Conservation (phyloP, 2,329 filamentous ascomycete genomes). For the Xylariaceae sp. region DNA sequence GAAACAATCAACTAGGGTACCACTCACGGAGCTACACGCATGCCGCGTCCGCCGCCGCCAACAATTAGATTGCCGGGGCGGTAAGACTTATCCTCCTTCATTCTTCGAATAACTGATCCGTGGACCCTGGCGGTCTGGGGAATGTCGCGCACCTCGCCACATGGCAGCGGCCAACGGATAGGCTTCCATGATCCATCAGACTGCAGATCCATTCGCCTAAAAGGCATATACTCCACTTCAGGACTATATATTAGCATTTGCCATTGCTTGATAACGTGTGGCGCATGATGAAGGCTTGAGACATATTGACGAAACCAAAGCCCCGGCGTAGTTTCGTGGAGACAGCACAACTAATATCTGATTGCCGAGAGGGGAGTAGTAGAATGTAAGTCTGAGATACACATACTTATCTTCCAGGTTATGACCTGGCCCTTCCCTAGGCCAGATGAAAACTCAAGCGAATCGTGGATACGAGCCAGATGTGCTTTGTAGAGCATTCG, state of each 20-base stretch:
- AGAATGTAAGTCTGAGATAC: slow-evolving; percentile 53
- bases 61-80: slow-evolving; percentile 79
- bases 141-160: slow-evolving; percentile 77
- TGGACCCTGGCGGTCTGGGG: slow-evolving; percentile 72
- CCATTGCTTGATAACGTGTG: background rate
- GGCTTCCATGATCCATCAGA: slow-evolving; percentile 75
- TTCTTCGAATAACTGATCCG: slow-evolving; percentile 71
- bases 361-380: too few species aligned
- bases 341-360: too few species aligned
- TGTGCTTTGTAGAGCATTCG: slow-evolving; percentile 61
- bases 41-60: slow-evolving; percentile 75
- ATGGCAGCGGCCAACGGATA: slow-evolving; percentile 78
- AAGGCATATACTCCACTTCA: slow-evolving; percentile 78
- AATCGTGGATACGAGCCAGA: slow-evolving; percentile 67
- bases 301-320: background rate
- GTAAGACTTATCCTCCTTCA: slow-evolving; percentile 65
- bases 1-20: too few species aligned
- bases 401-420: slow-evolving; percentile 77
- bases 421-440: slow-evolving; percentile 58
- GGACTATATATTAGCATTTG: slow-evolving; percentile 36
- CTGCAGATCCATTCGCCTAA: slow-evolving; percentile 78
- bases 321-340: slow-evolving; percentile 35
- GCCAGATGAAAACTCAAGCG: slow-evolving; percentile 66
- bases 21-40: slow-evolving; percentile 65
- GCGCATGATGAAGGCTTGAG: background rate